These are phyloP conservation scores for Colletotrichum sp. DNA, from an alignment of 2,329 filamentous ascomycete species.

Conservation along the genomic window DNA sequence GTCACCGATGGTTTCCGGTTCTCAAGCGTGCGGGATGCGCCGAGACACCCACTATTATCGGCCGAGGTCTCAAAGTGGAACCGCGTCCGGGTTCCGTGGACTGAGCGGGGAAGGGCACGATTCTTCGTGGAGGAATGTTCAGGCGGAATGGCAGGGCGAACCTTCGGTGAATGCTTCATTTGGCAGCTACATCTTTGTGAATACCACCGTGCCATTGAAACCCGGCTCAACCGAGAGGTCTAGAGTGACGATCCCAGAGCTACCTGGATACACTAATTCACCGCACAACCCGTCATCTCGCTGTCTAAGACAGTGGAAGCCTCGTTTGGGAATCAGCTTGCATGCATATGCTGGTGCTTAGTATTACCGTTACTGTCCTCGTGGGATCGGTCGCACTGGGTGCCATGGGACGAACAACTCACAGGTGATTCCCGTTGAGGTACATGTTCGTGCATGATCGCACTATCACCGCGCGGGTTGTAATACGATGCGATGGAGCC, in stretches of 20 bases:
- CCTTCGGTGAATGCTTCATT: background rate
- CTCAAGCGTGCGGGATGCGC: background rate
- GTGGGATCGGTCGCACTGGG: background rate
- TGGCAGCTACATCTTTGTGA: background rate
- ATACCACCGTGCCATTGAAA: background rate
- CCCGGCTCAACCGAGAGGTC: background rate
- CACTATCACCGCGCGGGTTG: background rate
- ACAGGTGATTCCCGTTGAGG: background rate
- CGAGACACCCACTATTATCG: background rate
- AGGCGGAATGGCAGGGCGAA: background rate
- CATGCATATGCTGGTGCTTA: background rate
- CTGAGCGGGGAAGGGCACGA: background rate
- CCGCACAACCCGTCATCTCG: background rate
- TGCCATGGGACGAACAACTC: background rate
- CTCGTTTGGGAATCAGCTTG: background rate
- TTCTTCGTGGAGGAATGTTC: background rate
- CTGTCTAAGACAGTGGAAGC: background rate
- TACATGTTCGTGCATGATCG: background rate
- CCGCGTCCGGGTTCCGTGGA: background rate
- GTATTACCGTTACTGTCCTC: background rate
- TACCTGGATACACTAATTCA: background rate
- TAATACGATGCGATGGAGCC: background rate
- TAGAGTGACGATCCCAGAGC: background rate
- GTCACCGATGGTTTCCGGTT: background rate
- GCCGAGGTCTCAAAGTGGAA: background rate